phyloP scores from a whole-genome alignment of 2,329 filamentous ascomycete genomes.

The Fusarium redolens region DNA sequence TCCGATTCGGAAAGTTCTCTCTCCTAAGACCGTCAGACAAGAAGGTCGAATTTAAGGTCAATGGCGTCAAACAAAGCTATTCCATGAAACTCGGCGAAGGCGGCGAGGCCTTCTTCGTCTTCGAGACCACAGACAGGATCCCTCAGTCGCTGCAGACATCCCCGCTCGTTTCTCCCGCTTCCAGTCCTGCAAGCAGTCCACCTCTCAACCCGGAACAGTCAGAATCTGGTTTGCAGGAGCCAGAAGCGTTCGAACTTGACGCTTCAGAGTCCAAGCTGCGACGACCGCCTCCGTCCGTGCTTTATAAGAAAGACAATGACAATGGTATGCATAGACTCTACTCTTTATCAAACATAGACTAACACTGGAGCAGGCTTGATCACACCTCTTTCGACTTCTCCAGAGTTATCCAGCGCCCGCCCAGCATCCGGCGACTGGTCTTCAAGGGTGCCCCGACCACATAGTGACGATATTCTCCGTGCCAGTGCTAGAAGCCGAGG shows the following conservation, averaged over 20 bases:
- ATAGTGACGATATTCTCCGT: slow-evolving; percentile 67
- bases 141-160: slow-evolving; percentile 96
- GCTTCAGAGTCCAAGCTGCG: slow-evolving; percentile 49
- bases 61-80: slow-evolving; percentile 90
- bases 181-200: slow-evolving; percentile 88
- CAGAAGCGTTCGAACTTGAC: slow-evolving; percentile 76
- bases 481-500: slow-evolving; percentile 55
- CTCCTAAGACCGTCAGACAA: slow-evolving; percentile 95
- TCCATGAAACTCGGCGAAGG: slow-evolving; percentile 98
- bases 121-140: slow-evolving; percentile 91
- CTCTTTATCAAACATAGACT: neutral
- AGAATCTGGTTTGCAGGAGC: slow-evolving; percentile 67
- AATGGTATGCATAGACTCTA: slow-evolving; percentile 45
- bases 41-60: slow-evolving; percentile 98
- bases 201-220: slow-evolving; percentile 61
- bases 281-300: slow-evolving; percentile 59
- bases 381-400: slow-evolving; percentile 66
- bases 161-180: slow-evolving; percentile 88
- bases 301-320: slow-evolving; percentile 47
- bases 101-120: slow-evolving; percentile 98
- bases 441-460: slow-evolving; percentile 55
- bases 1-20: slow-evolving; percentile 98
- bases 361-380: slow-evolving; percentile 53
- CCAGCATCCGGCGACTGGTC: slow-evolving; percentile 65
- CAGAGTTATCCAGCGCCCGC: slow-evolving; percentile 59